Evolutionary conservation across 805 yeast genomes (phyloP).

Genomic region (Candida gorgasii): DNA sequence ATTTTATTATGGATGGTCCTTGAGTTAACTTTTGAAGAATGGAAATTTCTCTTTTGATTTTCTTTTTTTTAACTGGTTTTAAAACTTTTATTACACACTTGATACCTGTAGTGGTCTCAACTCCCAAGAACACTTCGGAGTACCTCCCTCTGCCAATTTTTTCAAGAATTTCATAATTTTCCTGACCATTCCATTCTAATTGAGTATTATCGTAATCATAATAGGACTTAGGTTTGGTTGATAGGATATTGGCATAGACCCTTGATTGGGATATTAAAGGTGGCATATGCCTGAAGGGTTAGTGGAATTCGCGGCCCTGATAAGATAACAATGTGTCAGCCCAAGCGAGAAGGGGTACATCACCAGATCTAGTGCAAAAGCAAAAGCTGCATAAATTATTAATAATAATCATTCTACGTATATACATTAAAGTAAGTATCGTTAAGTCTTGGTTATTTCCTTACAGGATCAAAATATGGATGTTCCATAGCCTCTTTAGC

Average conservation of each 20-base stretch:
- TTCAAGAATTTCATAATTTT: slow-evolving; percentile 70
- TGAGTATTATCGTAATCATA: slow-evolving; percentile 80
- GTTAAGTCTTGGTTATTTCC: slow-evolving; percentile 10
- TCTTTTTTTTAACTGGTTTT: slow-evolving; percentile 91
- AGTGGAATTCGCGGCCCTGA: slow-evolving; percentile 6
- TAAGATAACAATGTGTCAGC: slow-evolving; percentile 2
- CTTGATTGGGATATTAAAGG: slow-evolving; percentile 25
- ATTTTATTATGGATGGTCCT: slow-evolving; percentile 77
- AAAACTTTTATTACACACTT: slow-evolving; percentile 82
- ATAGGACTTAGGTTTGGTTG: slow-evolving; percentile 65
- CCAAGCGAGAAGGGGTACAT: no score
- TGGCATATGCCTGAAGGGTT: not conserved
- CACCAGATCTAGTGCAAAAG: no score
- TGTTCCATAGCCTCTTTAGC: slow-evolving; percentile 88
- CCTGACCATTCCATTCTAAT: slow-evolving; percentile 43
- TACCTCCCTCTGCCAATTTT: slow-evolving; percentile 93
- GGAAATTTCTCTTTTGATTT: slow-evolving; percentile 86
- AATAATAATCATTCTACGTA: not conserved
- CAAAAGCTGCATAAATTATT: no score
- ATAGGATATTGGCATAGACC: slow-evolving; percentile 77
- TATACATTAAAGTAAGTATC: not conserved
- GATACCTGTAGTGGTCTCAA: slow-evolving; percentile 61
- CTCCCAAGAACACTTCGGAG: slow-evolving; percentile 91
- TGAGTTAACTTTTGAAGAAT: slow-evolving; percentile 82
- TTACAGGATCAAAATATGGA: slow-evolving; percentile 50